phyloP scores from a whole-genome alignment of 768 basidiomycete genomes.

The Leucogyrophana mollusca region DNA sequence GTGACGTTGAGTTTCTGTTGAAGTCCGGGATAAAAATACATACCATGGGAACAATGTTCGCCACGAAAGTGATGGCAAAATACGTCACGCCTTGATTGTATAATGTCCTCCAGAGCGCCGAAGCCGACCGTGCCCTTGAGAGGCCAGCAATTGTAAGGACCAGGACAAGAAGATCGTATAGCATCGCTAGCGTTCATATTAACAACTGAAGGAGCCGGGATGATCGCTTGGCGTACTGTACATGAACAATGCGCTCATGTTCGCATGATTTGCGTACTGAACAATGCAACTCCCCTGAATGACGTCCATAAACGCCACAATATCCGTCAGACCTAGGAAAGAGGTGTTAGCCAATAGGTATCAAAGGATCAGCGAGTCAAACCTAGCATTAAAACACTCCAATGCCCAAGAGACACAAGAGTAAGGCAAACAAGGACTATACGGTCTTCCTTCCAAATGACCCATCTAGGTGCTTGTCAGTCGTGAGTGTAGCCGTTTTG shows the following conservation, averaged over 20 bases:
- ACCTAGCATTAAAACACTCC: constrained; percentile 19
- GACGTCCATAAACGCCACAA: not conserved
- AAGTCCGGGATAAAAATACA: not conserved
- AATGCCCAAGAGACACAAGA: constrained; percentile 16
- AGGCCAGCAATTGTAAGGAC: constrained; percentile 13
- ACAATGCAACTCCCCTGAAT: constrained; percentile 5
- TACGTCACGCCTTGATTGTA: constrained; percentile 16
- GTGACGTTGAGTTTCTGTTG: no score
- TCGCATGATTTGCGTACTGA: not conserved
- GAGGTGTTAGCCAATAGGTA: not conserved
- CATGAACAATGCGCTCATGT: constrained; percentile 5
- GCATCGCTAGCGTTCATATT: constrained; percentile 12
- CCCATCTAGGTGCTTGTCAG: constrained; percentile 19
- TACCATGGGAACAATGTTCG: constrained; percentile 11
- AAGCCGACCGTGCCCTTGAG: constrained; percentile 9
- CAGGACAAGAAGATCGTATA: constrained; percentile 19
- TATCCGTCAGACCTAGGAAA: constrained; percentile 12
- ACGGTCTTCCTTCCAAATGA: constrained; percentile 21
- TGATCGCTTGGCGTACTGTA: constrained; percentile 13
- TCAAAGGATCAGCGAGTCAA: not conserved
- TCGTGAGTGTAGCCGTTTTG: not conserved
- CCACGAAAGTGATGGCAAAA: constrained; percentile 15
- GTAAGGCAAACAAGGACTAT: constrained; percentile 15
- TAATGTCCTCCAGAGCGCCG: constrained; percentile 11
- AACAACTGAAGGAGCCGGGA: not conserved